phyloP scores from a whole-genome alignment of 1,284 basidiomycete genomes.

The Trichosporon sp. region DNA sequence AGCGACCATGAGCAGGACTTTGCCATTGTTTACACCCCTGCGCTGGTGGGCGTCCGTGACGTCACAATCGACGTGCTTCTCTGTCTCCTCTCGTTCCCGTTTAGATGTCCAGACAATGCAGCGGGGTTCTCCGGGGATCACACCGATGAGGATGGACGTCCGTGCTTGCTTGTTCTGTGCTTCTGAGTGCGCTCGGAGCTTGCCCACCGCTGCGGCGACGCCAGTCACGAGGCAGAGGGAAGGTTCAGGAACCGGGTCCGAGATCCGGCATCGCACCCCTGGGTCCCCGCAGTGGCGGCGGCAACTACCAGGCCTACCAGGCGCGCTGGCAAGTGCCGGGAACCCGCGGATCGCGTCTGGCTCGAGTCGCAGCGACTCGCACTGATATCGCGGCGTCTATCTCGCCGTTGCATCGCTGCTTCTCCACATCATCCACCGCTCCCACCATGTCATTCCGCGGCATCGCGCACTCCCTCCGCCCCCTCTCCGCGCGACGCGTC shows the following conservation, averaged over 20 bases:
- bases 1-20: too few species aligned
- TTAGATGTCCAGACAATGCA: background rate
- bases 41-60: background rate
- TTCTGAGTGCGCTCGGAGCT: background rate
- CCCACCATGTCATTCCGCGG: background rate
- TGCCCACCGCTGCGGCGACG: background rate
- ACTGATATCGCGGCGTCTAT: background rate
- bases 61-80: background rate
- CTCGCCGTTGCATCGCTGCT: background rate
- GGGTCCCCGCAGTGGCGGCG: constrained; percentile 1
- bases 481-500: background rate
- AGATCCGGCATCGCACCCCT: background rate
- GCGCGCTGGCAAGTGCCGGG: background rate
- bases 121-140: background rate
- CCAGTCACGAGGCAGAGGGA: background rate
- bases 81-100: background rate
- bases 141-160: background rate
- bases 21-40: background rate
- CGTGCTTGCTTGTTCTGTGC: background rate
- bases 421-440: background rate
- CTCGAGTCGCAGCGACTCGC: background rate
- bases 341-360: background rate
- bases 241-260: background rate
- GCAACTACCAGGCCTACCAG: background rate
- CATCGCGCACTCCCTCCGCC: background rate